Conservation (phyloP, 169 alveolate species). For the Besnoitia besnoiti region DNA sequence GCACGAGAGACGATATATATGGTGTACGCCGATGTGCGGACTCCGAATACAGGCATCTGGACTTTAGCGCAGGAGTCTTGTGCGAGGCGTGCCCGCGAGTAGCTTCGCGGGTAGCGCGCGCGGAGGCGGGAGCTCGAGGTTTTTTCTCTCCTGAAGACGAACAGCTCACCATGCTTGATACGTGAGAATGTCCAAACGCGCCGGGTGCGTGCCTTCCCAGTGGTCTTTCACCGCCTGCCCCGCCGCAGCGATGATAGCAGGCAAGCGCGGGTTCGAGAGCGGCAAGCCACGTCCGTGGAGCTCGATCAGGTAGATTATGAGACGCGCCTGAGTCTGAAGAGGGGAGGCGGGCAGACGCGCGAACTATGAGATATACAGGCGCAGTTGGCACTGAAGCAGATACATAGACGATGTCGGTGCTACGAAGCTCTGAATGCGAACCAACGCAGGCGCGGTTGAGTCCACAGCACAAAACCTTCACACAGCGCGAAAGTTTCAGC, state of each 20-base stretch:
- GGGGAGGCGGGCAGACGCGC: not conserved
- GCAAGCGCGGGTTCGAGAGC: slow-evolving; percentile 50
- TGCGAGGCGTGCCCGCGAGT: too few relatives aligned
- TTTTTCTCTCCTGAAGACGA: too few relatives aligned
- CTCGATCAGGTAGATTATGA: slow-evolving; percentile 37
- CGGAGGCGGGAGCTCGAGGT: too few relatives aligned
- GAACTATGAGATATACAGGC: not conserved
- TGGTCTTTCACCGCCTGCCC: slow-evolving; percentile 46
- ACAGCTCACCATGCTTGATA: slow-evolving; percentile 59
- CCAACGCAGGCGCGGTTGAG: not conserved
- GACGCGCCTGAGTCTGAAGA: slow-evolving; percentile 48
- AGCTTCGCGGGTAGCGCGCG: too few relatives aligned
- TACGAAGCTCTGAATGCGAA: not conserved
- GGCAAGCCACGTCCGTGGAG: slow-evolving; percentile 61
- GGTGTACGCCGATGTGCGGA: too few relatives aligned
- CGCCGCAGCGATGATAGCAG: slow-evolving; percentile 4
- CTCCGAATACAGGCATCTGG: too few relatives aligned
- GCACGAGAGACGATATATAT: too few relatives aligned
- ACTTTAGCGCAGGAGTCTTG: too few relatives aligned
- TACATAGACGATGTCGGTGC: not conserved
- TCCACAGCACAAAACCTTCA: too few relatives aligned
- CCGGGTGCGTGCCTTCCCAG: slow-evolving; percentile 64
- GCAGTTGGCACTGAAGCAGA: not conserved
- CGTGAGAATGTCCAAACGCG: slow-evolving; percentile 39
- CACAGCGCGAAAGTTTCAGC: too few relatives aligned